phyloP scores from a whole-genome alignment of 495 filamentous ascomycete genomes.

The Talaromyces wortmannii region DNA sequence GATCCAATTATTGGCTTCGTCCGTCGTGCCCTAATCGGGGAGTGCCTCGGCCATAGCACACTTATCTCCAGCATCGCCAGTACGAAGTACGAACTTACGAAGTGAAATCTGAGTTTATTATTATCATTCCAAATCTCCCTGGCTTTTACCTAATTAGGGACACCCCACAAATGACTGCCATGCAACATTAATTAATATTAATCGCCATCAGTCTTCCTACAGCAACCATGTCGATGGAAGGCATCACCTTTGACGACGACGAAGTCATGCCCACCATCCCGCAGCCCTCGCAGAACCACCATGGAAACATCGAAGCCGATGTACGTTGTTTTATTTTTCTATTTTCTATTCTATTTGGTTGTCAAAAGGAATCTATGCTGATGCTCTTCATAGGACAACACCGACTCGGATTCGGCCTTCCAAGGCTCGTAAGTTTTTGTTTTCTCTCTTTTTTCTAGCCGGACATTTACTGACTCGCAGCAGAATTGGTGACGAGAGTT shows the following conservation, averaged over 20 bases:
- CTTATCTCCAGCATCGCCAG: no score
- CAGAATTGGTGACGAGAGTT: conserved; percentile 7
- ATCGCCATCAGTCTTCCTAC: background rate
- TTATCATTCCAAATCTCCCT: no score
- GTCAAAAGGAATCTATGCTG: background rate
- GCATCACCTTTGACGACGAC: background rate
- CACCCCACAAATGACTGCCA: no score
- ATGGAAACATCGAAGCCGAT: conserved; percentile 6
- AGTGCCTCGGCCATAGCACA: no score
- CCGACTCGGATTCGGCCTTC: conserved; percentile 7
- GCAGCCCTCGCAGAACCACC: background rate
- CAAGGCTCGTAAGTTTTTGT: conserved; percentile 1
- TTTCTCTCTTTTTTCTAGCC: background rate
- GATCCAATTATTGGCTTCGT: no score
- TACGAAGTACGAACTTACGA: no score
- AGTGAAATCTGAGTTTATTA: no score
- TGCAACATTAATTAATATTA: no score
- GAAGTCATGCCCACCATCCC: background rate
- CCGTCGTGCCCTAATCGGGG: no score
- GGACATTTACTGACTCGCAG: background rate
- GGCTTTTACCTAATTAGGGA: no score
- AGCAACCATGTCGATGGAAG: background rate
- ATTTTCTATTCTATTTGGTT: background rate
- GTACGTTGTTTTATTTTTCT: background rate
- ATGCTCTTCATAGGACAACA: background rate